phyloP scores from a whole-genome alignment of 176 grass and related monocot species.

The Avena insularis region DNA sequence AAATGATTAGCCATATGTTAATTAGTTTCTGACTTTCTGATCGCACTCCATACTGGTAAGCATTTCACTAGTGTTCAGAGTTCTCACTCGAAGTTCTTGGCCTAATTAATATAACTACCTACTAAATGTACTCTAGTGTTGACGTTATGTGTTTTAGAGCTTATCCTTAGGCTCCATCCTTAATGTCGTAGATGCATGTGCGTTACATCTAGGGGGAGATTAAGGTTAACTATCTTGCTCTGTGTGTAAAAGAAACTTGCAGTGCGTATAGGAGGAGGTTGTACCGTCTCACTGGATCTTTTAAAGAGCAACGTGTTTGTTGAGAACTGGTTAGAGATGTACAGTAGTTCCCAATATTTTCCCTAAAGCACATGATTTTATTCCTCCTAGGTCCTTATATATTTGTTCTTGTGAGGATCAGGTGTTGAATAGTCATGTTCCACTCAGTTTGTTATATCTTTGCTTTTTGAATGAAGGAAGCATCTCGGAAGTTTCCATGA shows the following conservation, averaged over 20 bases:
- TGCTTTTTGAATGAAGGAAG: conserved; percentile 41
- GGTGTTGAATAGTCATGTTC: conserved; percentile 31
- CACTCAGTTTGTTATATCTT: conserved; percentile 29
- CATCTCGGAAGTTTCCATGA: conserved; percentile 38
- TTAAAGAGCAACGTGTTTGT: conserved; percentile 29
- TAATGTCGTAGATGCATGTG: neutral
- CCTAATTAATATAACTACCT: neutral
- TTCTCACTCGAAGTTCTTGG: no score
- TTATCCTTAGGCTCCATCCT: neutral
- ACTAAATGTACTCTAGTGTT: neutral
- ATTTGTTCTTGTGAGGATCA: conserved; percentile 36
- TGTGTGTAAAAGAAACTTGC: no score
- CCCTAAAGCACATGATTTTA: conserved; percentile 40
- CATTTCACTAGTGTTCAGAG: no score
- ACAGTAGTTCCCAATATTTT: conserved; percentile 33
- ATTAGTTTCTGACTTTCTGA: neutral
- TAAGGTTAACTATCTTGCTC: neutral
- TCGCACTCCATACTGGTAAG: neutral
- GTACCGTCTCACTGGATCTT: neutral
- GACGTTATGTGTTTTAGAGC: neutral
- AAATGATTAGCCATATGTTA: conserved; percentile 24
- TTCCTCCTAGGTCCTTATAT: conserved; percentile 37
- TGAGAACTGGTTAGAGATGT: conserved; percentile 3
- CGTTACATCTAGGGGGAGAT: neutral
- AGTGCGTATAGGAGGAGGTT: neutral